Evolutionary conservation across 2,329 filamentous ascomycete genomes (phyloP).

Genomic region (Acrodontium crateriforme): DNA sequence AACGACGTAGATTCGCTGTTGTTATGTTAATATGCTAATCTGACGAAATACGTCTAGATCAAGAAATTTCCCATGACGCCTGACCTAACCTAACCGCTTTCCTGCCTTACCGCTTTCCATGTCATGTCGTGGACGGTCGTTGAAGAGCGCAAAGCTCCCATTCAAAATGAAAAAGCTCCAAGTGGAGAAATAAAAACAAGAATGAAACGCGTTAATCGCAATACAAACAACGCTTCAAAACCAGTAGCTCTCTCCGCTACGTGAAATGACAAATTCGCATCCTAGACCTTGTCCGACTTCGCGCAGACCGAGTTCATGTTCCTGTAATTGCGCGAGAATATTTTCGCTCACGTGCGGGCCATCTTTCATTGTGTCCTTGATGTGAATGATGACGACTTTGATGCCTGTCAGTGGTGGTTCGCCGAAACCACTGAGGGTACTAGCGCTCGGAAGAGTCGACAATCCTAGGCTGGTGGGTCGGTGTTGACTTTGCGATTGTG

Average conservation of each 20-base stretch:
- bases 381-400: conserved; percentile 77
- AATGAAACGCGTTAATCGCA: too few relatives aligned
- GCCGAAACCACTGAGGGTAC: neutral
- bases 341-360: conserved; percentile 48
- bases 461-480: neutral
- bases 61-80: too few relatives aligned
- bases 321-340: conserved; percentile 56
- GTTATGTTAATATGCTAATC: too few relatives aligned
- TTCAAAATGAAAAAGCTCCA: too few relatives aligned
- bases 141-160: too few relatives aligned
- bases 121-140: too few relatives aligned
- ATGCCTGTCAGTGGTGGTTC: conserved; percentile 51
- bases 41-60: too few relatives aligned
- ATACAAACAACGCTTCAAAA: too few relatives aligned
- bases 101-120: too few relatives aligned
- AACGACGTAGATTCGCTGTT: too few relatives aligned
- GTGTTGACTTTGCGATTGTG: conserved; percentile 1
- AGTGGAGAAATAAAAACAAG: too few relatives aligned
- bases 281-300: conserved; percentile 49
- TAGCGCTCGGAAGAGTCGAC: neutral
- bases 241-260: conserved; percentile 45
- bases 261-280: conserved; percentile 64
- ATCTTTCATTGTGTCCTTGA: conserved; percentile 75
- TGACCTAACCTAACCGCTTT: too few relatives aligned
- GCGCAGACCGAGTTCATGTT: conserved; percentile 40